Evolutionary conservation across 228 moss, liverwort and hornwort genomes (phyloP).

Genomic region (Sphagnum magellanicum): DNA sequence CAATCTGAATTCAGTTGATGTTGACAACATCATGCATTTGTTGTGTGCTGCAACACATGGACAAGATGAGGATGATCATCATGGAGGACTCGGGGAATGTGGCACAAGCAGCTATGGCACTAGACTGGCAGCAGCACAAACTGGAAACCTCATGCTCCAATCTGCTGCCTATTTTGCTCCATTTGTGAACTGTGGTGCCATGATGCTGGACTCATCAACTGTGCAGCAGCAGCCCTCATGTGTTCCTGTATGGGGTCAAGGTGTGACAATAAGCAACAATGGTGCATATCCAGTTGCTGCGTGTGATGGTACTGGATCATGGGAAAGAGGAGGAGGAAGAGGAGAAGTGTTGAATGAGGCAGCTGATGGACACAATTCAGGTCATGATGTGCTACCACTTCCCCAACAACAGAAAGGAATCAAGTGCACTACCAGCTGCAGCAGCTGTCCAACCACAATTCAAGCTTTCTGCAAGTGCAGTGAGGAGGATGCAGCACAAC

Average conservation of each 20-base stretch:
- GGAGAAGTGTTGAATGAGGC: constrained; percentile 28
- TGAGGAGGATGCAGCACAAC: constrained; percentile 1
- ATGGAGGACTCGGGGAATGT: constrained; percentile 4
- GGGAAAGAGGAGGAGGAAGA: constrained; percentile 32
- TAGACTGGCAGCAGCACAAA: not conserved
- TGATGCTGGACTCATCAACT: not conserved
- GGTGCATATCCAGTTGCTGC: constrained; percentile 50
- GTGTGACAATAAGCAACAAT: constrained; percentile 27
- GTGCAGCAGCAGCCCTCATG: constrained; percentile 34
- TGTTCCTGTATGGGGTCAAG: constrained; percentile 80
- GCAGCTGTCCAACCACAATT: constrained; percentile 1
- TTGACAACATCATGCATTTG: constrained; percentile 53
- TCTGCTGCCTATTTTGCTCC: constrained; percentile 29
- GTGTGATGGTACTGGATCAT: constrained; percentile 57
- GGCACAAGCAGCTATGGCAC: constrained; percentile 8
- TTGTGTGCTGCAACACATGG: constrained; percentile 37
- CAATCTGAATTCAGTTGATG: constrained; percentile 59
- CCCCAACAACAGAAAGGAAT: not conserved
- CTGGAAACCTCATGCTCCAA: constrained; percentile 22
- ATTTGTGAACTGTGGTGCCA: constrained; percentile 30
- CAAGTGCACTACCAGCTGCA: too few species aligned
- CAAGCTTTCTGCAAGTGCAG: constrained; percentile 12
- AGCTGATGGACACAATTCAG: constrained; percentile 23
- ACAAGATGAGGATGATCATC: constrained; percentile 19
- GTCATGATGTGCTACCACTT: constrained; percentile 20